These are phyloP conservation scores for Cercis canadensis DNA, from an alignment of 306 rosid genomes.

Conservation along the genomic window DNA sequence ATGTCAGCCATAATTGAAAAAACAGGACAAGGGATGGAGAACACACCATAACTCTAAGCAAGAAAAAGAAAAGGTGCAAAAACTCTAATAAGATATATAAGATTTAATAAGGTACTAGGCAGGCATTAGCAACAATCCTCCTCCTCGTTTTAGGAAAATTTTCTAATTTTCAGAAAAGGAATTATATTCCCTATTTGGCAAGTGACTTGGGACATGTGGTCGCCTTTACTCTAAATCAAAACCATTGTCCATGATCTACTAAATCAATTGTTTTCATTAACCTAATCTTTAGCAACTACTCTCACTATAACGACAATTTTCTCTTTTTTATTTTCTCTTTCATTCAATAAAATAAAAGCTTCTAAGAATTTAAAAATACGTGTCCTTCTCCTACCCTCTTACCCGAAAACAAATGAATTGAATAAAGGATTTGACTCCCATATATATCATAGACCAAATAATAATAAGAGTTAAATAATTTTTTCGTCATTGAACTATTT, in stretches of 20 bases:
- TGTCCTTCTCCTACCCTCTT: constrained; percentile 2
- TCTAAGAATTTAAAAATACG: constrained; percentile 8
- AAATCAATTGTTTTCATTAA: constrained; percentile 58
- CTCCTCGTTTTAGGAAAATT: constrained; percentile 3
- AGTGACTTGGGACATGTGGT: constrained; percentile 37
- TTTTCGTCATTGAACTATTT: no score
- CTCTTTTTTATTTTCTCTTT: background rate
- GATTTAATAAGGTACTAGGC: constrained; percentile 11
- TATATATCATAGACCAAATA: background rate
- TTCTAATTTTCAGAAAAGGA: background rate
- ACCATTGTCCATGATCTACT: constrained; percentile 12
- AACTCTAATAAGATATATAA: background rate
- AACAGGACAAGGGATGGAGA: no score
- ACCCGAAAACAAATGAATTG: background rate
- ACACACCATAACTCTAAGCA: no score
- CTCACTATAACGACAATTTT: constrained; percentile 31
- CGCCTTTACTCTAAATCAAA: constrained; percentile 53
- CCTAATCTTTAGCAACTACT: constrained; percentile 64
- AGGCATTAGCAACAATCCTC: no score
- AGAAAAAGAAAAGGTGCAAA: background rate
- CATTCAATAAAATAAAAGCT: background rate
- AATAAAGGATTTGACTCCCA: no score
- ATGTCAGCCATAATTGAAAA: no score
- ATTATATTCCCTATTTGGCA: constrained; percentile 21
- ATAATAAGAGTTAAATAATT: no score